Evolutionary conservation across 1,139 yeast genomes (phyloP).

Genomic region (Nakaseomyces kungkrabaensis): DNA sequence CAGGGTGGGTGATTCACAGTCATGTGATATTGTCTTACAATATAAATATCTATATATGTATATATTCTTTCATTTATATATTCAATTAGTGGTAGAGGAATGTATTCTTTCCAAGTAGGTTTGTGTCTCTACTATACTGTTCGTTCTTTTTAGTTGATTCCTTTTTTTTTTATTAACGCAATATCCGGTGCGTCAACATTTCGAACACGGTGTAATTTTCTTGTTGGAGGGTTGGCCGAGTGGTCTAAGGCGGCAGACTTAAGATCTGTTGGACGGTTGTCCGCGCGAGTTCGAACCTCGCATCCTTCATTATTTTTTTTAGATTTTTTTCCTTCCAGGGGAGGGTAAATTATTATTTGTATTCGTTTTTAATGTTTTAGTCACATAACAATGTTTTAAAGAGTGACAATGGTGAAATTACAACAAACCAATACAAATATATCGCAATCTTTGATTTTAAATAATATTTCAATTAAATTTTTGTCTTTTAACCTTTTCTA

Average conservation of each 20-base stretch:
- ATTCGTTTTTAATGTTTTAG: not conserved
- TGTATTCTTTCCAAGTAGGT: too few relatives aligned
- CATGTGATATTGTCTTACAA: not conserved
- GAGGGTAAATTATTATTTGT: not conserved
- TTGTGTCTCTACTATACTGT: not conserved
- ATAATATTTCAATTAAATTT: too few relatives aligned
- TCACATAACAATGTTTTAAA: not conserved
- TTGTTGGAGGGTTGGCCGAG: conserved; percentile 7
- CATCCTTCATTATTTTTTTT: conserved; percentile 54
- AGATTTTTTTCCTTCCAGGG: not conserved
- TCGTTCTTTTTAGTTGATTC: not conserved
- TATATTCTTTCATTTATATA: too few relatives aligned
- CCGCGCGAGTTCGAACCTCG: conserved; percentile 88
- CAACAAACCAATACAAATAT: too few relatives aligned
- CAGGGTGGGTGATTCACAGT: too few relatives aligned
- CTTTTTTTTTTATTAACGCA: not conserved
- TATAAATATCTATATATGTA: not conserved
- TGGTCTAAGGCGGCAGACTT: conserved; percentile 9
- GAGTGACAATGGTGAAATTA: too few relatives aligned
- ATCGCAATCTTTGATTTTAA: too few relatives aligned
- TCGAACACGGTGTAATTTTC: not conserved
- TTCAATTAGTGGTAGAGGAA: too few relatives aligned
- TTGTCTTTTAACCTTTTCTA: too few relatives aligned
- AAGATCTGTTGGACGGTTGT: conserved; percentile 26
- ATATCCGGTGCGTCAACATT: not conserved